Base-by-base conservation (phyloP, 768 basidiomycete species). In the Pulveroboletus sp. region DNA sequence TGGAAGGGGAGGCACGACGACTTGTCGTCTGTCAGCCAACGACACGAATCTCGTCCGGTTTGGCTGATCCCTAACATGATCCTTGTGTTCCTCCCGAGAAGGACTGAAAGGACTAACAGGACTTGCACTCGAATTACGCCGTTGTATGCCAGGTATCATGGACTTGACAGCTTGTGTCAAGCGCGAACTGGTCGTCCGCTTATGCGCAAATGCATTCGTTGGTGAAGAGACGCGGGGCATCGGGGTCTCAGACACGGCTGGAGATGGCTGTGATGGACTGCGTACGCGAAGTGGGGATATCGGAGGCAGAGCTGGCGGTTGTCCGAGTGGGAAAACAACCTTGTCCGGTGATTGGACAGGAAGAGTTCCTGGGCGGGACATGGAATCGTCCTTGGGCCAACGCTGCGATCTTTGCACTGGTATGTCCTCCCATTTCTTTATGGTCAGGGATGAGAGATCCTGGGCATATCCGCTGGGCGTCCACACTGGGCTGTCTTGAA, bases 401-500 rank as follows among this genome's bases (percentile, higher is more conserved):
- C 27, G 47, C 7, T 34, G 50, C 10, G 20, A 13, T 16, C 49
- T 47, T 27, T 16, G 44, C n/a, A 20, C 17, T 6, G 44, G 49
- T n/a, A 14, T 16, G 8, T 47, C 34, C 20, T 36, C 52, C 3
- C 24, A 20, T 40, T 16, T 35, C 16, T 23, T 52, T 25, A 23
- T 40, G 7, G 42, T 40, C 21, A 51, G 17, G 19, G 38, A 37
- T 6, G 51, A 38, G 13, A 63, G 25, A 21, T 63, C 61, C 33
- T 57, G 53, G 11, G 21, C 31, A 35, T 54, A 51, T 36, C 66
- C 68, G 27, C 63, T 67, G 6, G 69, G 66, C 12, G 68, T 63
- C 52, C 56, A 57, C 11, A 62, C 59, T n/a, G 56, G 32, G 9
- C 58, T 62, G 17, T 59, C 51, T 21, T 57, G 58, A 32, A 71